phyloP scores from a whole-genome alignment of 208 protist genomes.

The Trypanosoma melophagium region DNA sequence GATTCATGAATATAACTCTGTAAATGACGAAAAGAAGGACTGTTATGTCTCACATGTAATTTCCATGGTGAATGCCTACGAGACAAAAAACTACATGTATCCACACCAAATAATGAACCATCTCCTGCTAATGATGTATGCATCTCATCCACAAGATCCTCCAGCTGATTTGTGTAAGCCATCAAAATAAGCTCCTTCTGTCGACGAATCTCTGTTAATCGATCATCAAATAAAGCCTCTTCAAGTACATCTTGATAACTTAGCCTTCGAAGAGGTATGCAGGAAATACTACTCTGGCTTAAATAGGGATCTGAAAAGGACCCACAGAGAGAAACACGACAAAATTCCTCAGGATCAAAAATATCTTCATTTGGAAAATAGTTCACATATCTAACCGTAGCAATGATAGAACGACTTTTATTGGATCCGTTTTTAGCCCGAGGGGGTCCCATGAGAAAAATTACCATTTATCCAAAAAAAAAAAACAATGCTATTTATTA shows the following conservation, averaged over 20 bases:
- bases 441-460: conserved; percentile 28
- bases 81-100: background rate
- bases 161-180: background rate
- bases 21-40: background rate
- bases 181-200: conserved; percentile 14
- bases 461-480: conserved; percentile 13
- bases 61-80: conserved; percentile 3
- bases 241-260: conserved; percentile 10
- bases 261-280: no score
- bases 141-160: background rate
- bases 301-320: background rate
- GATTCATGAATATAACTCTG: conserved; percentile 17
- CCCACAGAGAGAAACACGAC: background rate
- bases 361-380: background rate
- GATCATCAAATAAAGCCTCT: conserved; percentile 8
- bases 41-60: background rate
- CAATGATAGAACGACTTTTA: conserved; percentile 23
- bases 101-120: background rate
- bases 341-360: no score
- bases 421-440: conserved; percentile 16
- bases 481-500: background rate
- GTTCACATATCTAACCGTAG: background rate
- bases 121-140: background rate
- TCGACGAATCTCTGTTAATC: conserved; percentile 3
- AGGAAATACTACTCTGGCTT: background rate